Evolutionary conservation across 2,329 filamentous ascomycete species (phyloP), one percentile per base, ranked within the genome.

Genomic region (Fusarium musae): DNA sequence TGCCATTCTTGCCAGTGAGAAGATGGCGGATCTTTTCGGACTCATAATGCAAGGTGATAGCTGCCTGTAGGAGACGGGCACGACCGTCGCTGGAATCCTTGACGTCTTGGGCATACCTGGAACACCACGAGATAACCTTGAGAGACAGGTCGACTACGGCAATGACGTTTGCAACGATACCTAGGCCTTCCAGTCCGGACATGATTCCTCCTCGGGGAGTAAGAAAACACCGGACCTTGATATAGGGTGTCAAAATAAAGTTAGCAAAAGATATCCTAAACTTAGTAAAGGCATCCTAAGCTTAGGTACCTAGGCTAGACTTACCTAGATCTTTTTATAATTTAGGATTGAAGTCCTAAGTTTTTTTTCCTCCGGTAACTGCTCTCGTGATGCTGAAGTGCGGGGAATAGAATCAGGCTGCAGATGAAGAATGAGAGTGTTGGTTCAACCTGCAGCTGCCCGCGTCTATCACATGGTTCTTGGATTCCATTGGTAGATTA

Each of bases 71-170:
- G 0, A 85, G 71, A n/a, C 77, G 78, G 47, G 76, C 70, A 59
- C 84, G 82, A 26, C 82, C 75, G 1, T 75, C 68, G 64, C 75
- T 70, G 10, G 80, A 79, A 56, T 75, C 50, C 63, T 79, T 78
- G 43, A 82, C 79, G 4, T 79, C 75, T 57, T 75, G 70, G 10
- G 76, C 82, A 69, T 84, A 84, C 54, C 82, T 73, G 26, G 75
- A 76, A 58, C 81, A 84, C 32, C 28, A 44, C 1, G 39, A 39
- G 3, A 65, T 46, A 2, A 65, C 59, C 6, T 65, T 54, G 6
- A 65, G 39, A 10, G 59, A 65, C 4, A 63, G 2, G 1, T 63
- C 62, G 0, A 54, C 59, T 2, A 63, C 59, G 1, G 62, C 49
- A 12, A 66, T 65, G 1, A 65, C 60, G 21, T 39, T 65, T 28